phyloP scores from a whole-genome alignment of 306 rosid species.

The Medicago arabica region DNA sequence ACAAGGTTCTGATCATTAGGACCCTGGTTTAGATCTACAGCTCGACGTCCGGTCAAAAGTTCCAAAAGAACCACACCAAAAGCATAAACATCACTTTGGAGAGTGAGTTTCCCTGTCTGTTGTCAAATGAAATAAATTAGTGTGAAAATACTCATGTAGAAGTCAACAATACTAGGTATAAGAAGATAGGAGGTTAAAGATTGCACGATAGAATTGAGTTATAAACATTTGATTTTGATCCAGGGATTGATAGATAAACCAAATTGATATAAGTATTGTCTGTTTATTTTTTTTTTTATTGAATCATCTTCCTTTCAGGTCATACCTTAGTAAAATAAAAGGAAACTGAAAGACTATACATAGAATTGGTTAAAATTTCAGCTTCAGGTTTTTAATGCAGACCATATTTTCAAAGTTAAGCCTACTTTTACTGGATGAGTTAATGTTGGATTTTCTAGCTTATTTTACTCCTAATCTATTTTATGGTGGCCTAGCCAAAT shows the following conservation, averaged over 20 bases:
- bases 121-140: conserved; percentile 35
- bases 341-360: conserved; percentile 9
- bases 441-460: conserved; percentile 35
- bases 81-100: conserved; percentile 97
- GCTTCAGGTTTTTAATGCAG: conserved; percentile 26
- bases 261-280: background rate
- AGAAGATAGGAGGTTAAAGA: background rate
- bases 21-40: conserved; percentile 88
- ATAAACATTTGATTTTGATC: conserved; percentile 21
- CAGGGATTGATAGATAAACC: no score
- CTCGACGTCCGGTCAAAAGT: conserved; percentile 93
- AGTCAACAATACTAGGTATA: conserved; percentile 5
- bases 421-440: conserved; percentile 29
- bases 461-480: conserved; percentile 18
- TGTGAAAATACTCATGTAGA: background rate
- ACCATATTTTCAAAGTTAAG: conserved; percentile 21
- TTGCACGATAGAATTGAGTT: conserved; percentile 12
- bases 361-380: conserved; percentile 30
- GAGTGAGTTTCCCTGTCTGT: conserved; percentile 95
- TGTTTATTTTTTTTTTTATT: conserved; percentile 23
- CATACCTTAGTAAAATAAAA: conserved; percentile 13
- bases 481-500: conserved; percentile 12
- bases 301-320: conserved; percentile 22
- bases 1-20: conserved; percentile 95
- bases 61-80: conserved; percentile 98